Base-by-base conservation (phyloP, 805 yeast species). In the Pichia sporocuriosa region DNA sequence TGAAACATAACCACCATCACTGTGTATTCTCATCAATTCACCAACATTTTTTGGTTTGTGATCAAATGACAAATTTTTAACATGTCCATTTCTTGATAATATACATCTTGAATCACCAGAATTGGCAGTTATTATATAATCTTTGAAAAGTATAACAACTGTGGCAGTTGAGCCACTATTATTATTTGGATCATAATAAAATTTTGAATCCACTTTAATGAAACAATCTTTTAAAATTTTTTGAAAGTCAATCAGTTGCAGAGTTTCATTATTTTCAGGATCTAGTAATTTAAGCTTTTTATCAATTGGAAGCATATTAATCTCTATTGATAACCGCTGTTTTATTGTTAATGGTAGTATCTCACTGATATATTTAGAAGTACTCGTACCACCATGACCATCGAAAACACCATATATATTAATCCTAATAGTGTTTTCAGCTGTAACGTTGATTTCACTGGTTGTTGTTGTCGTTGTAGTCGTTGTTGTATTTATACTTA, bases 31-130 rank as follows among this genome's bases (percentile, higher is more conserved):
- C 48, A 77, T 69, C 50, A 74, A 62, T 52, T 76, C 81, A 16
- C 81, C 81, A 49, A 73, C 67, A 52, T 75, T 73, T 29, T 69
- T 67, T 7, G 81, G 81, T 57, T 76, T 76, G 57, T 76, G 81
- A 55, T 83, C 90, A 55, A 69, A 81, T 7, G 86, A 79, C 48
- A 82, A 50, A 4, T 67, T 71, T 57, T 83, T 83, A 8, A 81
- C 65, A 6, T 55, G 53, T 1, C 86, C 87, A 16, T 68, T 55
- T 32, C 61, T 59, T 11, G 80, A 70, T 34, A 80, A 51, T 6
- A 83, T 72, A 45, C 83, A 72, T 45, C 94, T 66, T 6, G 89
- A 81, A 58, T 84, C 94, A 4, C 94, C 94, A 3, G 84, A 70
- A 52, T 84, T 84, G 13, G 84, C 82, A 11, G 77, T 80, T 12